Evolutionary conservation across 1,284 basidiomycete genomes (phyloP), one percentile per base, ranked within the genome.

Genomic region (Vanrija humicola): DNA sequence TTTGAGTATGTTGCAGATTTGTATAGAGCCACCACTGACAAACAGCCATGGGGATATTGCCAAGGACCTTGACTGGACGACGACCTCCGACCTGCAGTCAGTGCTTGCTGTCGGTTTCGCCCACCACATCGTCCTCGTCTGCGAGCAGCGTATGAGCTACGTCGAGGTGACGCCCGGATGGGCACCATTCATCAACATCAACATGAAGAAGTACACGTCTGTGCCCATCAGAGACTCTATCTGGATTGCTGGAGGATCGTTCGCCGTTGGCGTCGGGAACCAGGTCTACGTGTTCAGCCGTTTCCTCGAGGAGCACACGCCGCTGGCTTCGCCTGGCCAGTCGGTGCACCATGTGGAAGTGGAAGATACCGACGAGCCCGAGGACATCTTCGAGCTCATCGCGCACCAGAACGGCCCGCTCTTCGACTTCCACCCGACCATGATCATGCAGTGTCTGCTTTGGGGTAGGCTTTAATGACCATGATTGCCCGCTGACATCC

Each of bases 91-190:
- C 68, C 82, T 84, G 52, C 89, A 93, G 67, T 93, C 90, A 3
- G 89, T 94, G 48, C 82, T 95, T 15, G 90, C 91, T 1, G 84
- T 94, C 10, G 91, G 90, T 16, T 92, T 90, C 72, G 72, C 82
- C 15, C 84, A 86, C 61, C 84, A 84, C 45, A 79, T 94, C 3
- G 84, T 90, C 48, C 77, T 95, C n/a, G 77, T 94, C 15, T 91
- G 88, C 67, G 89, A 92, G 67, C 88, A 91, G 72, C 82, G 90
- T 14, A 86, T 90, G 83, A 89, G 88, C 6, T 94, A 95, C 72
- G 90, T 90, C 51, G 87, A 89, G 60, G 83, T 86, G 48, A 84
- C 83, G 16, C 84, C 87, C 18, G 86, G 86, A 6, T 94, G 90
- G 90, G 82, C 82, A 5, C 79, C 86, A 25, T 87, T 89, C 65